Evolutionary conservation across 352 stramenopile species (phyloP).

Genomic region (Globisporangium cylindrosporum): DNA sequence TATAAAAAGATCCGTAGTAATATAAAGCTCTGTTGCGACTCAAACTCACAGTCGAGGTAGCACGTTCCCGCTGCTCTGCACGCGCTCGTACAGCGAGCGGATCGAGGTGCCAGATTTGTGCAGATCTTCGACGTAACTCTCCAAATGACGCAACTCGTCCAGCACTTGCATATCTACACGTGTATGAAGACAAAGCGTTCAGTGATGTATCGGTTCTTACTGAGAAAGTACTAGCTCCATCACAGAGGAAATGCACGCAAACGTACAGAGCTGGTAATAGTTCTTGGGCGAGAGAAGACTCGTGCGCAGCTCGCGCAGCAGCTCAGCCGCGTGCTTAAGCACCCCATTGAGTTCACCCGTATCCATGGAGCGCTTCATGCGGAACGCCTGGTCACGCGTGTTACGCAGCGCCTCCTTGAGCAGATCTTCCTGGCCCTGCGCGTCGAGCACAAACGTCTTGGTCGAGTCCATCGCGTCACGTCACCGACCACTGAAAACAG

Average conservation of each 20-base stretch:
- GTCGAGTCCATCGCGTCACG: conserved; percentile 9
- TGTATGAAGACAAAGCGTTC: not conserved
- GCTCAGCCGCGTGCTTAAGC: conserved; percentile 77
- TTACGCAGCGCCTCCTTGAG: conserved; percentile 73
- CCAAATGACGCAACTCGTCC: conserved; percentile 94
- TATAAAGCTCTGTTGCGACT: not conserved
- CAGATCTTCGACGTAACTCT: conserved; percentile 92
- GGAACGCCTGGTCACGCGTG: conserved; percentile 74
- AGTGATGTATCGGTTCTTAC: not conserved
- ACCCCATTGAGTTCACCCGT: conserved; percentile 64
- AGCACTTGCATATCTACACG: conserved; percentile 76
- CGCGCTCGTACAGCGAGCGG: conserved; percentile 93
- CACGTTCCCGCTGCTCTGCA: conserved; percentile 95
- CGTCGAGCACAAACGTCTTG: conserved; percentile 53
- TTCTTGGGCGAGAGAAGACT: conserved; percentile 95
- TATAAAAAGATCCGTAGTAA: not conserved
- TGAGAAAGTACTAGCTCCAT: not conserved
- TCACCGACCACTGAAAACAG: not conserved
- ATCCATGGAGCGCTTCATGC: conserved; percentile 85
- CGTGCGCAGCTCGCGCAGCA: conserved; percentile 85
- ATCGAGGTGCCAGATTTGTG: conserved; percentile 79
- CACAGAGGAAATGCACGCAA: not conserved
- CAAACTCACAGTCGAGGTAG: conserved; percentile 87
- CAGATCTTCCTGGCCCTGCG: conserved; percentile 63
- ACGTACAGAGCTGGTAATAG: conserved; percentile 99